Conservation (phyloP, 2,329 filamentous ascomycete genomes). For the Curvularia lunata region DNA sequence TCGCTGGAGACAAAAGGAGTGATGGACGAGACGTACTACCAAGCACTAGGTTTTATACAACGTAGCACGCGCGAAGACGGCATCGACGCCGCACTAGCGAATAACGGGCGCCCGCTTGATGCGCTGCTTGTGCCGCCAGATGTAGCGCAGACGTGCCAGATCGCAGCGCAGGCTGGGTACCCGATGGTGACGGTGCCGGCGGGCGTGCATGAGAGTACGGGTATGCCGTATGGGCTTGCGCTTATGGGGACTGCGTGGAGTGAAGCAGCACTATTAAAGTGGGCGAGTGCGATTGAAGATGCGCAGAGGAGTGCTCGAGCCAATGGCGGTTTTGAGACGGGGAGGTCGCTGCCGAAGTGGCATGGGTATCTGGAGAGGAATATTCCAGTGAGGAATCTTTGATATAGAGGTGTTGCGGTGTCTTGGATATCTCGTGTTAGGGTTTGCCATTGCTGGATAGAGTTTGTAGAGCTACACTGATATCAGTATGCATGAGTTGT, state of each 20-base stretch:
- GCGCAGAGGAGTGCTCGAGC: constrained; percentile 15
- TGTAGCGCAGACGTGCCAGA: constrained; percentile 70
- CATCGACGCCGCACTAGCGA: constrained; percentile 69
- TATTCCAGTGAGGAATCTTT: constrained; percentile 43
- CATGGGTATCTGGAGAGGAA: constrained; percentile 49
- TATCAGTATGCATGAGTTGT: too few relatives aligned
- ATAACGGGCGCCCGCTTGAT: constrained; percentile 57
- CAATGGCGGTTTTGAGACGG: background rate
- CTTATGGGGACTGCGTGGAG: constrained; percentile 66
- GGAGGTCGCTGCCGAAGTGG: constrained; percentile 24
- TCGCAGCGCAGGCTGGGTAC: constrained; percentile 78
- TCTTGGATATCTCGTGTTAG: background rate
- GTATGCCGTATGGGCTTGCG: constrained; percentile 55
- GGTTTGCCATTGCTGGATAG: background rate
- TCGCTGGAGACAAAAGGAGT: constrained; percentile 66
- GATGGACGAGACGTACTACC: constrained; percentile 69
- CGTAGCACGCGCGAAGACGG: constrained; percentile 66
- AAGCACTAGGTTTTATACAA: constrained; percentile 68
- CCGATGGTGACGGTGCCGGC: constrained; percentile 73
- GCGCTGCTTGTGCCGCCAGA: constrained; percentile 73
- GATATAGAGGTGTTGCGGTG: background rate
- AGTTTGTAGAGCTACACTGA: too few relatives aligned
- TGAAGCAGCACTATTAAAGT: constrained; percentile 64
- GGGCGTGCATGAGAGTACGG: constrained; percentile 57
- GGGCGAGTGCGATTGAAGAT: constrained; percentile 60